Evolutionary conservation across 2,329 filamentous ascomycete species (phyloP), one percentile per base, ranked within the genome.

Genomic region (Beauveria asiatica): DNA sequence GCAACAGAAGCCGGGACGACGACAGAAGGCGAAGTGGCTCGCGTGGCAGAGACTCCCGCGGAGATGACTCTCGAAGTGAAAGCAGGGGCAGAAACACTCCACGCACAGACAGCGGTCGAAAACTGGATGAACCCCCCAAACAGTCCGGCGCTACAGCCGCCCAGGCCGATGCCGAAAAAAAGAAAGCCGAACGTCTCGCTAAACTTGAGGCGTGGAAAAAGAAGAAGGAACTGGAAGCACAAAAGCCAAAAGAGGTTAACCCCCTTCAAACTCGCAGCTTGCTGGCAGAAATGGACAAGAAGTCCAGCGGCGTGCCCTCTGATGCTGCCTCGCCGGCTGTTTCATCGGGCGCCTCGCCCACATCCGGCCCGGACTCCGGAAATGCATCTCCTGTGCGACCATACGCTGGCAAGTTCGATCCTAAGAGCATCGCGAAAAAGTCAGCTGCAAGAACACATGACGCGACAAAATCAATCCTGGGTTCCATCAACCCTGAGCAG

Each of bases 131-230:
- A 21, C 16, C 30, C n/a, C n/a, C 49, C 7, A 59, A 59, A 39
- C 49, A 46, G 87, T 85, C 69, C 62, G 27, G 65, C 44, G 69
- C 70, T 44, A 70, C 79, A 57, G 74, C 77, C 49, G 74, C 74
- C 19, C 85, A 85, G 67, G 79, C 83, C 33, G 89, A 91, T 67
- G 83, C 84, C 63, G 86, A 91, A 54, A 91, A 89, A 70, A 62
- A 74, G 59, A 90, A 92, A 72, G 88, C 87, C 54, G 89, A 93
- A 72, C 81, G 89, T 64, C 79, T 92, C 48, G 90, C 90, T 30
- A 92, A 90, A 70, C 76, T 96, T 30, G 90, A 93, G 71, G 89
- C 90, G 61, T 96, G 92, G 92, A 96, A 96, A 75, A 89, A 91
- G 74, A 93, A 92, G 74, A 87, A 91, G 70, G 89, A 90, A 64